Evolutionary conservation across 1,284 basidiomycete genomes (phyloP).

Genomic region (Trichosporon faecale): DNA sequence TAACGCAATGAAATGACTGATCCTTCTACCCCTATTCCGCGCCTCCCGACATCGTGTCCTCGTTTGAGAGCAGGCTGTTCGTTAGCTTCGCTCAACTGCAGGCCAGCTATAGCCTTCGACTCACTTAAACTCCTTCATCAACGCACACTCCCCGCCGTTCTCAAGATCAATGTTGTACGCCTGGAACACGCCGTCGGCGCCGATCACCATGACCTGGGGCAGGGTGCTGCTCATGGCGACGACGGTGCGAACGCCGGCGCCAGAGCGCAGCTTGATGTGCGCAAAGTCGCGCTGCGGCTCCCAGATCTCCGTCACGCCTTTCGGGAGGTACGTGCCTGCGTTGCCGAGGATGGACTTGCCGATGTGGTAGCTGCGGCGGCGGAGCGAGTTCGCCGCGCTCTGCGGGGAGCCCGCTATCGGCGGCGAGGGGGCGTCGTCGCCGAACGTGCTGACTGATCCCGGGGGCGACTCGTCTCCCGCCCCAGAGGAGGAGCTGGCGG

Average conservation of each 20-base stretch:
- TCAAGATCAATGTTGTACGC: constrained; percentile 94
- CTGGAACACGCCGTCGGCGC: constrained; percentile 93
- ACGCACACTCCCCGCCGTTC: constrained; percentile 87
- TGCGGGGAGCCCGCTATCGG: constrained; percentile 17
- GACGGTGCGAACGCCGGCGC: constrained; percentile 63
- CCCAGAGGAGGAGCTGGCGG: background rate
- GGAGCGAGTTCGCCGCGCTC: constrained; percentile 40
- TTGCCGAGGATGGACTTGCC: constrained; percentile 76
- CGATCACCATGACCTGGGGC: constrained; percentile 95
- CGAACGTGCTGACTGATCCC: constrained; percentile 6
- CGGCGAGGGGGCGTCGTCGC: constrained; percentile 34
- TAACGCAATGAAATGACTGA: background rate
- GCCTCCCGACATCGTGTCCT: constrained; percentile 21
- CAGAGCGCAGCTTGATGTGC: constrained; percentile 78
- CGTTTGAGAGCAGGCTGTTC: constrained; percentile 17
- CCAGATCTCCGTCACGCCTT: constrained; percentile 92
- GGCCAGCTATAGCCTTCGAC: too few relatives aligned
- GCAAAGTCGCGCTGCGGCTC: constrained; percentile 95
- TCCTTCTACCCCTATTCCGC: constrained; percentile 9
- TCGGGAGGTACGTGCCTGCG: constrained; percentile 86
- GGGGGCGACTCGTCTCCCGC: constrained; percentile 18
- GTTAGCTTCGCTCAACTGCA: too few relatives aligned
- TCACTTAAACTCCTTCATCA: constrained; percentile 83
- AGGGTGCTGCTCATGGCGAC: constrained; percentile 81
- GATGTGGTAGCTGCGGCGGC: constrained; percentile 67